phyloP scores from a whole-genome alignment of 2,329 filamentous ascomycete genomes.

The Paraconiothyrium sp. region DNA sequence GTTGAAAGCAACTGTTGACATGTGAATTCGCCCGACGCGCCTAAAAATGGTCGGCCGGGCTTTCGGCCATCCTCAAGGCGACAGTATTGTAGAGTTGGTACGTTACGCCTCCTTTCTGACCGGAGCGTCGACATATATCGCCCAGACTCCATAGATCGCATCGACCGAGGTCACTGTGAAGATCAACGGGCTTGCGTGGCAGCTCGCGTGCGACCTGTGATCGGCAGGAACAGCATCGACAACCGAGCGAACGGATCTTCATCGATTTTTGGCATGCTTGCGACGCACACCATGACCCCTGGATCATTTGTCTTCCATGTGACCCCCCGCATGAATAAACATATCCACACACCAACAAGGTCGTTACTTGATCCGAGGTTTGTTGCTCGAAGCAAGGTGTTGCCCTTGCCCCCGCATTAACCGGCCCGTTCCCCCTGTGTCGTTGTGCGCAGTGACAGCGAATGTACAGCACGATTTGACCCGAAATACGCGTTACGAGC shows the following conservation, averaged over 20 bases:
- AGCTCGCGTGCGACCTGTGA: not conserved
- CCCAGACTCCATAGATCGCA: not conserved
- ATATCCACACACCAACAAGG: not conserved
- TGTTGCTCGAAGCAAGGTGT: not conserved
- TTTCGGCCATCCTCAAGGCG: not conserved
- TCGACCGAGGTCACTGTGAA: not conserved
- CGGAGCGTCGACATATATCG: not conserved
- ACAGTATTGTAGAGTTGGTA: not conserved
- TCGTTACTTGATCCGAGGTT: conserved; percentile 8
- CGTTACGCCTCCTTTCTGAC: not conserved
- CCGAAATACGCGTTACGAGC: not conserved
- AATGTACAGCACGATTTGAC: not conserved
- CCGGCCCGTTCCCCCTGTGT: conserved; percentile 2
- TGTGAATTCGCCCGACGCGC: not conserved
- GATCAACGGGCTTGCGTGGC: not conserved
- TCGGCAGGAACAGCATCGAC: conserved; percentile 7
- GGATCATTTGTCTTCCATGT: not conserved
- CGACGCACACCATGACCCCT: not conserved
- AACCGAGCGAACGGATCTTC: conserved; percentile 1
- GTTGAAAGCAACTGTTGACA: not conserved
- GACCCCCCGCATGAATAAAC: conserved; percentile 1
- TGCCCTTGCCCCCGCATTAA: conserved; percentile 12
- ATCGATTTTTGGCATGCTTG: conserved; percentile 5
- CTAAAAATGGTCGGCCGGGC: not conserved
- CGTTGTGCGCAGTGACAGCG: not conserved